These are phyloP conservation scores for Coemansia sp. DNA, from an alignment of 192 early-diverging fungal species.

Conservation along the genomic window DNA sequence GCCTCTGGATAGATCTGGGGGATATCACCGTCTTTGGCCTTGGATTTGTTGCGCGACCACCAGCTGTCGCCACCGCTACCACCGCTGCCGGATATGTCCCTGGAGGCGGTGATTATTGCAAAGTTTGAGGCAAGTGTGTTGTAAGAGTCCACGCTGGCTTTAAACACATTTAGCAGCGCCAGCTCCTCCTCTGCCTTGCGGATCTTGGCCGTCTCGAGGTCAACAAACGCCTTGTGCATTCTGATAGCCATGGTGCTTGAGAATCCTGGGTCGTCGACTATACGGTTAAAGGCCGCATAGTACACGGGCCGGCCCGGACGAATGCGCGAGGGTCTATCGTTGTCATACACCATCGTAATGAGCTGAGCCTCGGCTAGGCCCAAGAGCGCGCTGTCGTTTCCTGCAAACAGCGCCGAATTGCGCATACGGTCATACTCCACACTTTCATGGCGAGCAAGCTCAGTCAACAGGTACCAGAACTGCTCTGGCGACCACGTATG, in stretches of 20 bases:
- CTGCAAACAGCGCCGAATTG: slow-evolving; percentile 81
- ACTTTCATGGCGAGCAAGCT: slow-evolving; percentile 64
- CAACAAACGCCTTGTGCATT: slow-evolving; percentile 64
- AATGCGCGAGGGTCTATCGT: slow-evolving; percentile 84
- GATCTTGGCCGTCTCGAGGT: slow-evolving; percentile 64
- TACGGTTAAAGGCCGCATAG: slow-evolving; percentile 75
- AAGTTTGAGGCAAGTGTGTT: slow-evolving; percentile 37
- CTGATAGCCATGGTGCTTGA: slow-evolving; percentile 80
- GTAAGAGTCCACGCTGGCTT: slow-evolving; percentile 36
- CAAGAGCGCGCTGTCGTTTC: slow-evolving; percentile 78
- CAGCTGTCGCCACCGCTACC: not conserved
- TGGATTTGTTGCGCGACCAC: slow-evolving; percentile 4
- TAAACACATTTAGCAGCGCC: slow-evolving; percentile 56
- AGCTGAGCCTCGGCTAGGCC: slow-evolving; percentile 92
- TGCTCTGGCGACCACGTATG: slow-evolving; percentile 84
- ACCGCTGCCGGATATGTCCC: slow-evolving; percentile 5
- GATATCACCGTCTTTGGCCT: not conserved
- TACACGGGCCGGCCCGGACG: slow-evolving; percentile 85
- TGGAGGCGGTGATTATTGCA: slow-evolving; percentile 41
- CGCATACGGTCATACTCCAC: slow-evolving; percentile 85
- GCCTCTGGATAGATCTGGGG: slow-evolving; percentile 26
- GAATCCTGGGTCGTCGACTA: slow-evolving; percentile 72
- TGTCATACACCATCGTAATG: slow-evolving; percentile 75
- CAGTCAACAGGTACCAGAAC: slow-evolving; percentile 86
- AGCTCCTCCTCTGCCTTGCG: slow-evolving; percentile 68